These are phyloP conservation scores for Yamadazyma mexicana DNA, from an alignment of 1,139 yeast genomes.

Conservation along the genomic window DNA sequence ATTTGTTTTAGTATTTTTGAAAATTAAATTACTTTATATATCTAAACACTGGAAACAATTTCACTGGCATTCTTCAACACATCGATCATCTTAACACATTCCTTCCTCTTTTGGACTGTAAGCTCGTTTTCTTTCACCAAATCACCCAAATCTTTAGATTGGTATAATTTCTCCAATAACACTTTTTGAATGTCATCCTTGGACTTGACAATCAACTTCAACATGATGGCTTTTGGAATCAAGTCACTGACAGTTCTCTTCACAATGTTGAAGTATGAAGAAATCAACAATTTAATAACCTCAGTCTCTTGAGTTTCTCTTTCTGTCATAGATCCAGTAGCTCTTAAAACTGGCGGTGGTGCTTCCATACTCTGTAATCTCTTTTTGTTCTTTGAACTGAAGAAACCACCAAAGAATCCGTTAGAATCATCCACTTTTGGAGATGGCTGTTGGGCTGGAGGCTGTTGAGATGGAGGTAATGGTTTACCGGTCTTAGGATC, in stretches of 20 bases:
- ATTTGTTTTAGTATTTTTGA: too few species aligned
- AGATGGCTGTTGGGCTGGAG: constrained; percentile 25
- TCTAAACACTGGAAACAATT: constrained; percentile 80
- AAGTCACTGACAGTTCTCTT: constrained; percentile 91
- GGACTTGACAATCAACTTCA: constrained; percentile 81
- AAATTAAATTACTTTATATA: not conserved
- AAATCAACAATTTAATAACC: constrained; percentile 87
- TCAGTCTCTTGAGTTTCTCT: constrained; percentile 97
- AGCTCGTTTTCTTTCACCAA: constrained; percentile 89
- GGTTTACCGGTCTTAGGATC: constrained; percentile 95
- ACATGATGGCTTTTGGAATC: constrained; percentile 93
- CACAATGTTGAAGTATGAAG: constrained; percentile 88
- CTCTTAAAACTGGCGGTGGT: constrained; percentile 93
- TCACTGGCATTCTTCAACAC: constrained; percentile 86
- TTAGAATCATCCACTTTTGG: constrained; percentile 40
- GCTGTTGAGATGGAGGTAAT: constrained; percentile 47
- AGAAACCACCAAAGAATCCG: constrained; percentile 94
- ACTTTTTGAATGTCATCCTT: constrained; percentile 90
- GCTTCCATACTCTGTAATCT: constrained; percentile 95
- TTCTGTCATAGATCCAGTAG: constrained; percentile 92
- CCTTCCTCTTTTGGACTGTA: constrained; percentile 92
- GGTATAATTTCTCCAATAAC: constrained; percentile 81
- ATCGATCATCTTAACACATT: constrained; percentile 92
- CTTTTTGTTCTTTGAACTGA: constrained; percentile 89
- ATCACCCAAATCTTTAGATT: constrained; percentile 69